Conservation (phyloP, 495 filamentous ascomycete species). For the Aspergillus nanangensis region DNA sequence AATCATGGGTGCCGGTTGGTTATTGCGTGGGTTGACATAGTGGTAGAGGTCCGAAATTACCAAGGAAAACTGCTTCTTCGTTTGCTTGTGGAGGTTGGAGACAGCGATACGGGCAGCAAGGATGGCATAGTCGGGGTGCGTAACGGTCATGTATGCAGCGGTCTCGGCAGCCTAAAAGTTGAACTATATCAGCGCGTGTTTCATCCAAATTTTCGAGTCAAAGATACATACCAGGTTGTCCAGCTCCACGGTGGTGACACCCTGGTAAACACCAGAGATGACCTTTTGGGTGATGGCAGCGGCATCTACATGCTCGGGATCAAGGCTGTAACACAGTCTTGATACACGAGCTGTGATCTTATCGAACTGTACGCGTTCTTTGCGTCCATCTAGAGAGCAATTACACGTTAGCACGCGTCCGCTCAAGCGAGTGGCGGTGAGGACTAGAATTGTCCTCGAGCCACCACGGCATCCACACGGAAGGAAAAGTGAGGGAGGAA, state of each 20-base stretch:
- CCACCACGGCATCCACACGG: constrained; percentile 1
- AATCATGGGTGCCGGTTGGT: constrained; percentile 84
- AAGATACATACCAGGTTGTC: constrained; percentile 82
- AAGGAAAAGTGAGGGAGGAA: not conserved
- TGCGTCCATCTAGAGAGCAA: constrained; percentile 76
- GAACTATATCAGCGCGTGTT: constrained; percentile 13
- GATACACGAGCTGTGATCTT: constrained; percentile 99
- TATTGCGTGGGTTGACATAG: constrained; percentile 95
- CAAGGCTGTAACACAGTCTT: constrained; percentile 92
- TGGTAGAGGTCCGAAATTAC: constrained; percentile 91
- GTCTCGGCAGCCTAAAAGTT: constrained; percentile 84
- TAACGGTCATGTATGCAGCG: constrained; percentile 99
- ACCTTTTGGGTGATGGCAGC: constrained; percentile 98
- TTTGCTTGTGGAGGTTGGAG: constrained; percentile 99
- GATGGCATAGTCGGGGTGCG: constrained; percentile 98
- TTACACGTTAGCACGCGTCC: constrained; percentile 19
- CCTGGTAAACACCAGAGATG: constrained; percentile 98
- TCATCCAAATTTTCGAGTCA: too few species aligned
- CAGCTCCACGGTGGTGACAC: constrained; percentile 90
- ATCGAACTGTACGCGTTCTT: constrained; percentile 99
- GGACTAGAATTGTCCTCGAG: too few species aligned
- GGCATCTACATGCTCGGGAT: constrained; percentile 93
- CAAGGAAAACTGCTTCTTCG: constrained; percentile 97
- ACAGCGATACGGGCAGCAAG: constrained; percentile 97
- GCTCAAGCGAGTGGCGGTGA: constrained; percentile 23